phyloP scores from a whole-genome alignment of 352 stramenopile genomes.

The Globisporangium ultimum region DNA sequence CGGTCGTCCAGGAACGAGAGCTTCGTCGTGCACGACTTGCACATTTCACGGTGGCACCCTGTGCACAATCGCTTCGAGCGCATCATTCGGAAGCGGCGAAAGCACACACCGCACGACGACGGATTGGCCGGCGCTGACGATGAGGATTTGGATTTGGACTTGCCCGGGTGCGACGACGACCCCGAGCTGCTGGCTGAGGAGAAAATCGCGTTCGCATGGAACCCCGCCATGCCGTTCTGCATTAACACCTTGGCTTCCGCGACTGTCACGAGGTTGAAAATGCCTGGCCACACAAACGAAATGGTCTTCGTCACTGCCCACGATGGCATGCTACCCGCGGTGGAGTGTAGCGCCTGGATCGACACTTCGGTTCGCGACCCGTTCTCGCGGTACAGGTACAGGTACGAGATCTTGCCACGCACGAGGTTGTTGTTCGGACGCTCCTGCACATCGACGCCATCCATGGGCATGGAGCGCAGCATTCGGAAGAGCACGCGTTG shows the following conservation, averaged over 20 bases:
- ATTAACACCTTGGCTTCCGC: constrained; percentile 27
- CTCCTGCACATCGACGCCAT: constrained; percentile 25
- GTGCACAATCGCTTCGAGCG: constrained; percentile 31
- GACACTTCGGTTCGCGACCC: constrained; percentile 27
- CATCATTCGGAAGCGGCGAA: constrained; percentile 33
- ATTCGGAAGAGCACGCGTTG: constrained; percentile 36
- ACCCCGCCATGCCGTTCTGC: constrained; percentile 17
- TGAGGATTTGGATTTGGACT: neutral
- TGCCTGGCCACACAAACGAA: constrained; percentile 28
- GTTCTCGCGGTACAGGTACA: constrained; percentile 35
- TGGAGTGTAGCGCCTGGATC: constrained; percentile 30
- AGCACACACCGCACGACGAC: constrained; percentile 30
- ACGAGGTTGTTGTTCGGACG: constrained; percentile 27
- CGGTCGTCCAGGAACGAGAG: constrained; percentile 32
- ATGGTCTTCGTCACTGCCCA: constrained; percentile 39
- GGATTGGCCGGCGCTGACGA: constrained; percentile 8
- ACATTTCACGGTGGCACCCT: constrained; percentile 22
- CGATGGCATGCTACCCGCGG: constrained; percentile 28
- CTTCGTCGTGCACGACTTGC: constrained; percentile 30
- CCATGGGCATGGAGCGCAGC: constrained; percentile 38
- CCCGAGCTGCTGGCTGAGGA: constrained; percentile 6
- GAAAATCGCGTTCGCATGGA: constrained; percentile 7
- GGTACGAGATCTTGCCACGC: constrained; percentile 36
- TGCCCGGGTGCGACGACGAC: neutral
- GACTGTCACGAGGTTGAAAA: constrained; percentile 32